Evolutionary conservation across 768 basidiomycete species (phyloP).

Genomic region (Auriscalpium microsporum): DNA sequence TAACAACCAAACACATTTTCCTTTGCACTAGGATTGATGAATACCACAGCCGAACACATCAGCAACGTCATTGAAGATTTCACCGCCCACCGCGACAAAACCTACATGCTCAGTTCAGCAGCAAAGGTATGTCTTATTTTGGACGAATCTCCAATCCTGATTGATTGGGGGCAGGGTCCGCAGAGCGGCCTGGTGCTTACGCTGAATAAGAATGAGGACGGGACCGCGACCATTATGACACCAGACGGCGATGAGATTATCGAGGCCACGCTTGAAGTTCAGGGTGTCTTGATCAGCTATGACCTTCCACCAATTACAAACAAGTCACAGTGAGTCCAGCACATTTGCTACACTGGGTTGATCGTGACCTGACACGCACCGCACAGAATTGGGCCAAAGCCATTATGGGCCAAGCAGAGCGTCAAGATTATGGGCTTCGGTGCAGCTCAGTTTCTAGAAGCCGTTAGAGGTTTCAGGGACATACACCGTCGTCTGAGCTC

Average conservation of each 20-base stretch:
- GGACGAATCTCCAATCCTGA: no score
- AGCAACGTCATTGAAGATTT: no score
- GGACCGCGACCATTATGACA: no score
- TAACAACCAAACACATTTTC: no score
- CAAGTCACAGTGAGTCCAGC: neutral
- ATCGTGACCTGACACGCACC: neutral
- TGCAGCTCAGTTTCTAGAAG: neutral
- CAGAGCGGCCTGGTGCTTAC: no score
- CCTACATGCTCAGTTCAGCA: no score
- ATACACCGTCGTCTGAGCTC: neutral
- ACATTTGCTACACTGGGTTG: neutral
- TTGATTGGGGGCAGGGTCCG: no score
- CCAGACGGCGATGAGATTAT: neutral
- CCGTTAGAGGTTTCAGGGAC: neutral
- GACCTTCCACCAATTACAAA: neutral
- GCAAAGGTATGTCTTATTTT: no score
- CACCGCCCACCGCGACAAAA: no score
- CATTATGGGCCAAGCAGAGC: neutral
- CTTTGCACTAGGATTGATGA: no score
- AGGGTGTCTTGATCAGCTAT: neutral
- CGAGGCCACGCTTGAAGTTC: neutral
- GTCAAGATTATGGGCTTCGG: neutral
- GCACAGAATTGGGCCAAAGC: neutral
- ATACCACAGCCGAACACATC: no score
- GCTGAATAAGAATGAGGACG: no score